These are phyloP conservation scores for Xerocomellus intermedius DNA, from an alignment of 768 basidiomycete genomes.

Conservation along the genomic window DNA sequence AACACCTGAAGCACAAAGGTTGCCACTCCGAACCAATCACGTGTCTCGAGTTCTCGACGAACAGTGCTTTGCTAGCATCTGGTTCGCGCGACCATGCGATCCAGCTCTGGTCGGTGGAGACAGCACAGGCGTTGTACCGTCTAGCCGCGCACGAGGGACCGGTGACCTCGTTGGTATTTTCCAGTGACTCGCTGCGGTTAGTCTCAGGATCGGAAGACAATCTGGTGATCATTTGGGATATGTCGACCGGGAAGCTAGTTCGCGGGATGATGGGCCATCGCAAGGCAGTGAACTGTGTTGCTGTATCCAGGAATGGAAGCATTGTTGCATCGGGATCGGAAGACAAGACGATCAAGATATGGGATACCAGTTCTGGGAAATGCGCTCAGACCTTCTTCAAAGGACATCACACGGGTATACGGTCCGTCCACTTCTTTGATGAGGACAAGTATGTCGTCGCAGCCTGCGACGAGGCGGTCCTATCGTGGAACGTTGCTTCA, in stretches of 20 bases:
- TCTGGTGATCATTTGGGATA: conserved; percentile 25
- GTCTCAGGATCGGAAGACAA: conserved; percentile 27
- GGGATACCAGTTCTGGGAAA: conserved; percentile 21
- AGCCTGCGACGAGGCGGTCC: conserved; percentile 1
- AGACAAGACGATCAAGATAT: conserved; percentile 26
- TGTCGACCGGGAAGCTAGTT: conserved; percentile 11
- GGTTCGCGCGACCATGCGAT: conserved; percentile 17
- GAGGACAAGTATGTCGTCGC: conserved; percentile 10
- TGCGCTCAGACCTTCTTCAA: conserved; percentile 14
- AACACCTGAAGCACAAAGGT: conserved; percentile 15
- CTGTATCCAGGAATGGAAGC: conserved; percentile 20
- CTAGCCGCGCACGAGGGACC: conserved; percentile 15
- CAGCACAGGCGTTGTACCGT: conserved; percentile 9
- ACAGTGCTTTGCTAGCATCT: conserved; percentile 16
- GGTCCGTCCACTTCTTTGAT: conserved; percentile 14
- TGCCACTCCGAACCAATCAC: conserved; percentile 13
- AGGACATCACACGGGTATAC: conserved; percentile 13
- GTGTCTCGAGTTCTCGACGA: conserved; percentile 20
- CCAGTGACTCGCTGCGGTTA: conserved; percentile 15
- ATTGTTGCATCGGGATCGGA: conserved; percentile 22
- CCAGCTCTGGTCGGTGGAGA: conserved; percentile 24
- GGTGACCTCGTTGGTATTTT: conserved; percentile 23
- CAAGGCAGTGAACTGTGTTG: conserved; percentile 13
- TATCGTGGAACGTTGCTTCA: conserved; percentile 11
- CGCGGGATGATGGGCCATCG: conserved; percentile 23